These are phyloP conservation scores for Candida smagusa DNA, from an alignment of 1,139 yeast genomes.

Conservation along the genomic window DNA sequence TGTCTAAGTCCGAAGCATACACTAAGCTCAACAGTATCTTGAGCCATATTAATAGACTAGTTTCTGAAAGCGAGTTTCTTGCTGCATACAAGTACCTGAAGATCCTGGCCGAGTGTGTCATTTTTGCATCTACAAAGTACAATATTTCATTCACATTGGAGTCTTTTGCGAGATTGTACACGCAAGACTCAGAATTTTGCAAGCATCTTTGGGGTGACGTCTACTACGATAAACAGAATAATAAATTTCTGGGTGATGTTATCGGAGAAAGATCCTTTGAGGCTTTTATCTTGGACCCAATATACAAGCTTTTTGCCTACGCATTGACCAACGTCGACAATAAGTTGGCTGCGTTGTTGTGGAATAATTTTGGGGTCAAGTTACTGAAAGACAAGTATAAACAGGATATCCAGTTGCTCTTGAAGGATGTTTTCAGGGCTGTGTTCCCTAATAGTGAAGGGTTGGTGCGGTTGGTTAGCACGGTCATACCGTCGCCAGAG, in stretches of 20 bases:
- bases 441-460: slow-evolving; percentile 56
- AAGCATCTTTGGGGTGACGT: slow-evolving; percentile 75
- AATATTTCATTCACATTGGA: slow-evolving; percentile 62
- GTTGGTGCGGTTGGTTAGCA: slow-evolving; percentile 49
- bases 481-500: slow-evolving; percentile 40
- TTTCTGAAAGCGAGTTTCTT: slow-evolving; percentile 29
- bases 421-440: slow-evolving; percentile 50
- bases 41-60: slow-evolving; percentile 59
- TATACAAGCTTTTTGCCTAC: slow-evolving; percentile 71
- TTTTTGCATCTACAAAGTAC: slow-evolving; percentile 68
- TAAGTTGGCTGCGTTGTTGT: slow-evolving; percentile 35
- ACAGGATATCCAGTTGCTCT: slow-evolving; percentile 55
- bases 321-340: slow-evolving; percentile 52
- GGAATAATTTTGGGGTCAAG: slow-evolving; percentile 43
- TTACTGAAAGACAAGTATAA: slow-evolving; percentile 37
- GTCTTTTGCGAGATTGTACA: slow-evolving; percentile 62
- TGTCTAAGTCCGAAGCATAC: slow-evolving; percentile 75
- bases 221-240: slow-evolving; percentile 43
- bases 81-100: slow-evolving; percentile 24
- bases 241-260: slow-evolving; percentile 44
- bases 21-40: slow-evolving; percentile 60
- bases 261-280: slow-evolving; percentile 54
- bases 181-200: slow-evolving; percentile 38
- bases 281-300: slow-evolving; percentile 69
- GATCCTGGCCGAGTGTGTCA: slow-evolving; percentile 69